These are phyloP conservation scores for Chrysopogon serrulatus DNA, from an alignment of 176 grass and related monocot species.

Conservation along the genomic window DNA sequence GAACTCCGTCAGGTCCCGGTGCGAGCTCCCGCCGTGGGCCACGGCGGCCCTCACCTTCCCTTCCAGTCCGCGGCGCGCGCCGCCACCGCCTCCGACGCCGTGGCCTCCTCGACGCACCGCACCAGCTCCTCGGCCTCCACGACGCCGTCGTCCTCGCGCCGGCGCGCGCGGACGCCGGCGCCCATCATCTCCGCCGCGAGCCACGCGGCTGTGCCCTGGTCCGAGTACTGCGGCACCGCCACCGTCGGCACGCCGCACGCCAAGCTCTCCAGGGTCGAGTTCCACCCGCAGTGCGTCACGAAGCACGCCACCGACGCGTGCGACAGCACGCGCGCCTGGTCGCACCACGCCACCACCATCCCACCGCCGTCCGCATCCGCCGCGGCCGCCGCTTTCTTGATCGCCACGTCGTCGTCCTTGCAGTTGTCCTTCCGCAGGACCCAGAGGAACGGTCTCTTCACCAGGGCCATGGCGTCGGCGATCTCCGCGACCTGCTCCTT, in stretches of 20 bases:
- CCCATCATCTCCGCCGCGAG: conserved; percentile 49
- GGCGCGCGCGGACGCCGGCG: conserved; percentile 44
- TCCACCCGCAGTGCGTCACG: conserved; percentile 73
- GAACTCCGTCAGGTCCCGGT: conserved; percentile 31
- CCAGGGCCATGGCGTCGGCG: conserved; percentile 16
- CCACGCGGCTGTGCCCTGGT: conserved; percentile 73
- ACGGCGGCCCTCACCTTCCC: conserved; percentile 22
- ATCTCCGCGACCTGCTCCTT: conserved; percentile 54
- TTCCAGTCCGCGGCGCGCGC: conserved; percentile 38
- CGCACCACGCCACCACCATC: conserved; percentile 75
- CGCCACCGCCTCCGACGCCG: conserved; percentile 22
- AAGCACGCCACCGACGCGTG: conserved; percentile 71
- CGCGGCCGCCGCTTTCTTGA: background rate
- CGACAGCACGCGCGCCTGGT: conserved; percentile 62
- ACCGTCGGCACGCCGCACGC: conserved; percentile 59
- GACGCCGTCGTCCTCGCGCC: conserved; percentile 6
- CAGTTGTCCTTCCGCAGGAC: conserved; percentile 64
- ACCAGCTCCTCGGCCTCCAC: conserved; percentile 44
- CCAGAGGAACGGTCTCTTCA: conserved; percentile 51
- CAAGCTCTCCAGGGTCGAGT: conserved; percentile 45
- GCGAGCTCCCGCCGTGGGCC: conserved; percentile 20
- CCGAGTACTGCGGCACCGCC: conserved; percentile 53
- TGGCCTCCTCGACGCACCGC: conserved; percentile 39
- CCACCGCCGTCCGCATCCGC: background rate
- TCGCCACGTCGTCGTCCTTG: background rate